Base-by-base conservation (phyloP, 2,329 filamentous ascomycete species). In the Claviceps cyperi region DNA sequence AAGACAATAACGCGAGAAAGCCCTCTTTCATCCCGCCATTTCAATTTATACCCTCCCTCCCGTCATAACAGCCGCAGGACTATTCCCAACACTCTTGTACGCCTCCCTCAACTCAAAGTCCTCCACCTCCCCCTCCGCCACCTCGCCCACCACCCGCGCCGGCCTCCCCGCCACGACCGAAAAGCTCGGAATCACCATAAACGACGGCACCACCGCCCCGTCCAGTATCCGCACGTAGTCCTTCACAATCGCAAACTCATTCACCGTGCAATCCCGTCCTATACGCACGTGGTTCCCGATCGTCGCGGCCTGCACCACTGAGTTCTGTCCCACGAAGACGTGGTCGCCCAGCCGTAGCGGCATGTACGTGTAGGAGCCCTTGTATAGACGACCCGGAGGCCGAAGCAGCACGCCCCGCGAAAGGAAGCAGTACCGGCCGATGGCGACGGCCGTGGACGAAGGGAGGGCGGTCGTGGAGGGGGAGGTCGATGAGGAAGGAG, bases 311-410 rank as follows among this genome's bases (percentile, higher is more conserved):
- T 92, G 87, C 38, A 98, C 77, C 39, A 91, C 78, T 38, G 81
- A 81, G 36, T 73, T 72, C 59, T 79, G 75, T 52, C 88, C 90
- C 47, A 98, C 77, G 66, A 91, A 96, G 55, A 96, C 90, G 68
- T 97, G 91, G 65, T 96, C 90, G 44, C 89, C 89, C 56, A 98
- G 85, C 54, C 92, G 87, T 58, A 97, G 82, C 8, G 90, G 90
- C 66, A 91, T 91, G 68, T 90, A 87, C 41, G 82, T 85, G 62
- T 87, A 84, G 37, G 71, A 66, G 61, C 89, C 88, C 60, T 90
- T 83, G 64, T 89, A 86, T 47, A 94, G 72, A 24, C 90, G 80
- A 35, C 84, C 86, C 0, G 92, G 90, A 0, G 92, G 92, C 4
- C 86, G 82, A 48, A 98, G 73, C 44, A 89, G 80, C 55, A 80